Base-by-base conservation (phyloP, 139 green algal genomes). In the Picochlorum sp. region DNA sequence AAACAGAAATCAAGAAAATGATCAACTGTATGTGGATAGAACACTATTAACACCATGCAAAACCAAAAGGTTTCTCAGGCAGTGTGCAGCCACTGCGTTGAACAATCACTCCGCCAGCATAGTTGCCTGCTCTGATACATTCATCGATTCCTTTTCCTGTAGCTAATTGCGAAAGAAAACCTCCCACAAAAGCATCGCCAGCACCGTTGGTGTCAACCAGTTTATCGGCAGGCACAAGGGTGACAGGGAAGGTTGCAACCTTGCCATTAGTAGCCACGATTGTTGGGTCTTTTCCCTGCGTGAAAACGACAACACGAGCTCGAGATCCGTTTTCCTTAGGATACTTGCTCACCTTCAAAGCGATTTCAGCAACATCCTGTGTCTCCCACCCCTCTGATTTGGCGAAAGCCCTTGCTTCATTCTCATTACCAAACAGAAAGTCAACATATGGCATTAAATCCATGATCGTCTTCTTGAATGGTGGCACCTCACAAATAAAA, bases 161-260 rank as follows among this genome's bases (percentile, higher is more conserved):
- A 24, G 91, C 84, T 26, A 99, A 78, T 84, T 98, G 92, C 1
- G 83, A 90, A 15, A 99, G 79, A 88, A 98, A 99, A 61, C 94
- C 94, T 38, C 94, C 94, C 30, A 99, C 94, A 74, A 98, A 96
- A 6, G 90, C 86, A 71, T 95, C 89, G 30, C 89, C 89, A 41
- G 85, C 94, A 23, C 93, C 92, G 71, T 98, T 99, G 52, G 94
- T 99, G 81, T 99, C 94, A 23, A 99, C 94, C 51, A 99, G 74
- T 70, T 94, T 73, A 56, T 96, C 85, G 61, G 87, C 82, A 32
- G 74, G 23, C 20, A 98, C 45, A 5, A 77, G 47, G 41, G 81
- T 89, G 9, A 95, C 73, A 44, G 73, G 73, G 63, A 74, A 73
- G 56, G 21, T 58, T 52, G 60, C 23, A 16, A 90, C 77, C 64